phyloP scores from a whole-genome alignment of 805 yeast genomes.

The Saturnispora diversa region DNA sequence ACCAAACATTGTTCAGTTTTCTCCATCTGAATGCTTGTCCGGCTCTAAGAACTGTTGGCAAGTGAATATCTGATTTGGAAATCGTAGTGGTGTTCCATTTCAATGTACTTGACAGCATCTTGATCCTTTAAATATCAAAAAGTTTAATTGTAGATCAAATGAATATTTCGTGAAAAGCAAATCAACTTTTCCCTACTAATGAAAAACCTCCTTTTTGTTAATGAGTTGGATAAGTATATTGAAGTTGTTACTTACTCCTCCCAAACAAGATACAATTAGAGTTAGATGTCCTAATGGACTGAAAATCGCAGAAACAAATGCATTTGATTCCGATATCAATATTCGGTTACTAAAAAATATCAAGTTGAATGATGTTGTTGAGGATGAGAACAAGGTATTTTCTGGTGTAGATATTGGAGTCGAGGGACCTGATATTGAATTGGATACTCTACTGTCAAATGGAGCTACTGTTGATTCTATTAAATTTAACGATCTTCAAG shows the following conservation, averaged over 20 bases:
- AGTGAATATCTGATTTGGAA: conserved; percentile 41
- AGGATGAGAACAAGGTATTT: too few species aligned
- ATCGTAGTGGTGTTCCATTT: conserved; percentile 4
- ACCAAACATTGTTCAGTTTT: conserved; percentile 53
- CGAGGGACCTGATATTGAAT: background rate
- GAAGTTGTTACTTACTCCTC: conserved; percentile 3
- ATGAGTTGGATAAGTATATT: background rate
- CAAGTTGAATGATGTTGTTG: too few species aligned
- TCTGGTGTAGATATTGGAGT: too few species aligned
- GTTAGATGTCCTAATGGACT: conserved; percentile 12
- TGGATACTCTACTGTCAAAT: too few species aligned
- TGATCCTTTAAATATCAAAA: too few species aligned
- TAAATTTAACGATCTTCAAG: too few species aligned
- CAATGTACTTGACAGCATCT: background rate
- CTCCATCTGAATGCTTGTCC: conserved; percentile 86
- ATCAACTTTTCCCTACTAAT: too few species aligned
- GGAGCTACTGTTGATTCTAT: too few species aligned
- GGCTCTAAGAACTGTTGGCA: conserved; percentile 63
- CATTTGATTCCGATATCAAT: background rate
- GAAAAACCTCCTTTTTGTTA: background rate
- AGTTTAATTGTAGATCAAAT: too few species aligned
- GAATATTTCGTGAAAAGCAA: too few species aligned
- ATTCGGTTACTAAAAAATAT: background rate
- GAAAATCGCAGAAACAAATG: background rate
- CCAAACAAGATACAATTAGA: conserved; percentile 10